These are phyloP conservation scores for Gypsophila paniculata DNA, from an alignment of 179 eudicot genomes.

Conservation along the genomic window DNA sequence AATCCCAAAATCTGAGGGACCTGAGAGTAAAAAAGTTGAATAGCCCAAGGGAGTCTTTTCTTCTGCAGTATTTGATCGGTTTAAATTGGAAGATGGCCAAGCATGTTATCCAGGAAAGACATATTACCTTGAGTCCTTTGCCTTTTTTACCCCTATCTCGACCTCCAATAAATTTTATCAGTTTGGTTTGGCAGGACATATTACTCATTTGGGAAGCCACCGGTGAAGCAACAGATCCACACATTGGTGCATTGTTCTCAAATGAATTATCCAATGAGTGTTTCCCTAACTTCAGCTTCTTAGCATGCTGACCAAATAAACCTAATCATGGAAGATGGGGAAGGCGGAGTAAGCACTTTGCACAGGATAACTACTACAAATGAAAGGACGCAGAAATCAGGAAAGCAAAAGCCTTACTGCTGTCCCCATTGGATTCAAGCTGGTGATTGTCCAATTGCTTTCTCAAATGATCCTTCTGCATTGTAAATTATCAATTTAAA, in stretches of 20 bases:
- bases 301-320: constrained; percentile 54
- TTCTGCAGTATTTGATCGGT: background rate
- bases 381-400: background rate
- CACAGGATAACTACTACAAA: constrained; percentile 1
- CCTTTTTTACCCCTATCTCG: constrained; percentile 71
- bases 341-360: constrained; percentile 4
- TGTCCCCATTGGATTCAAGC: constrained; percentile 61
- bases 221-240: constrained; percentile 70
- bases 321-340: constrained; percentile 39
- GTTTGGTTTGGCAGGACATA: constrained; percentile 72
- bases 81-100: background rate
- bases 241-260: constrained; percentile 46
- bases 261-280: constrained; percentile 59
- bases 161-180: constrained; percentile 63
- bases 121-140: constrained; percentile 64
- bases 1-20: constrained; percentile 6
- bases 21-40: background rate
- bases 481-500: constrained; percentile 6
- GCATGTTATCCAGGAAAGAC: background rate
- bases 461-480: constrained; percentile 63
- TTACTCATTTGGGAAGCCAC: constrained; percentile 88
- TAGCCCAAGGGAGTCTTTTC: background rate
- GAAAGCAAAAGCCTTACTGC: constrained; percentile 42
- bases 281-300: constrained; percentile 66
- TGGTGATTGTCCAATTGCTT: constrained; percentile 59